A percentile compares a stretch with the other conserved stretches of the same genome.
Conservation (phyloP, 768 basidiomycete genomes). For the Trametes maxima region DNA sequence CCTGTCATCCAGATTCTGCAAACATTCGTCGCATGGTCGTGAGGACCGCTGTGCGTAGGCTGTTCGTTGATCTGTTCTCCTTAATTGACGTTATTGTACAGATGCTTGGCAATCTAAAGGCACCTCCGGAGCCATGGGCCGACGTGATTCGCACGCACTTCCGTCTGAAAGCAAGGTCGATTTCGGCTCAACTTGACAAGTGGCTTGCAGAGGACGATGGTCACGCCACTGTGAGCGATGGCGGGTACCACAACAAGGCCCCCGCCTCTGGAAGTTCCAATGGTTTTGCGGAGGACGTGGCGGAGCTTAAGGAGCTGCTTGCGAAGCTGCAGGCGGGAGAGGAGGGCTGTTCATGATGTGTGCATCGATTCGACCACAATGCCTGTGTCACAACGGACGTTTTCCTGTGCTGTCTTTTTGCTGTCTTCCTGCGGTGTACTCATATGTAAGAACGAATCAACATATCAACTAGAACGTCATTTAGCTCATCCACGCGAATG, state of each 20-base stretch:
- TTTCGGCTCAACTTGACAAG: slow-evolving; percentile 72
- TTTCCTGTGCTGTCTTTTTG: neutral
- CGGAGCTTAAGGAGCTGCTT: slow-evolving; percentile 67
- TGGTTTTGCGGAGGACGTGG: slow-evolving; percentile 69
- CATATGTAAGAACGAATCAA: neutral
- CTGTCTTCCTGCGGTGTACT: neutral
- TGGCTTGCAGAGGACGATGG: slow-evolving; percentile 84
- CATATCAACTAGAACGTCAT: neutral
- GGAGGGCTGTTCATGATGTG: neutral
- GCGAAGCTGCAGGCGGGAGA: slow-evolving; percentile 37
- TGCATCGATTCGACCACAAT: too few species aligned
- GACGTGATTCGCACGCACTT: slow-evolving; percentile 92
- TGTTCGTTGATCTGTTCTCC: neutral
- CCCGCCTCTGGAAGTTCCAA: slow-evolving; percentile 51
- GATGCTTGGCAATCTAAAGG: slow-evolving; percentile 86
- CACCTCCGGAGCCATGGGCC: slow-evolving; percentile 81
- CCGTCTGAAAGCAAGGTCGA: slow-evolving; percentile 74
- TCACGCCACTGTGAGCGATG: slow-evolving; percentile 55
- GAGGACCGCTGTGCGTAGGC: slow-evolving; percentile 68
- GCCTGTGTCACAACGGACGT: neutral
- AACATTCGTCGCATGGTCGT: slow-evolving; percentile 94
- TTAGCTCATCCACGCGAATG: neutral
- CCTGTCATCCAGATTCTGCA: slow-evolving; percentile 65
- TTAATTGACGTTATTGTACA: slow-evolving; percentile 31
- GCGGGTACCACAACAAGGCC: slow-evolving; percentile 44